These are phyloP conservation scores for Elongisporangium undulatum DNA, from an alignment of 352 stramenopile genomes.

Conservation along the genomic window DNA sequence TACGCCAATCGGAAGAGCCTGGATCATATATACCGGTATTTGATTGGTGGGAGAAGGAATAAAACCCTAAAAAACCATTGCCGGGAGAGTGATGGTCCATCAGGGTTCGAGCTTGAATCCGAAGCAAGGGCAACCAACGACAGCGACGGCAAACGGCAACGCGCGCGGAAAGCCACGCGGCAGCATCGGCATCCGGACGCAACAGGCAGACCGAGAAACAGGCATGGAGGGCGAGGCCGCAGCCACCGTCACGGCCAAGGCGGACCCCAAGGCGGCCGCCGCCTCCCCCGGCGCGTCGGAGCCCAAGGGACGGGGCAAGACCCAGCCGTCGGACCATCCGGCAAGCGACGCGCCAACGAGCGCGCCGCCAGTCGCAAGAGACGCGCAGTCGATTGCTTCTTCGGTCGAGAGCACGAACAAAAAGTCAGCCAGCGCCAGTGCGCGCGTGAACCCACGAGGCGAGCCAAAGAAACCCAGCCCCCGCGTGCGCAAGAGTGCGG, in stretches of 20 bases:
- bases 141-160: neutral
- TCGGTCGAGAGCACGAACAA: conserved; percentile 5
- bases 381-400: neutral
- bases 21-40: neutral
- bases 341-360: neutral
- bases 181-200: neutral
- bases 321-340: neutral
- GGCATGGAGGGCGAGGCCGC: neutral
- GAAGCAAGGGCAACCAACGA: neutral
- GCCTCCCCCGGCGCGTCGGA: neutral
- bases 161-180: neutral
- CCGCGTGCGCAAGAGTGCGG: conserved; percentile 9
- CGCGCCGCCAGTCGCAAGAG: neutral
- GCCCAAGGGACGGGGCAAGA: neutral
- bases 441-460: conserved; percentile 11
- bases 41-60: neutral
- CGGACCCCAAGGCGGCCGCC: neutral
- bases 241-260: neutral
- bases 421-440: conserved; percentile 8
- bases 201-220: neutral
- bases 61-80: neutral
- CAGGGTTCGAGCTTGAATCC: neutral
- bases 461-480: conserved; percentile 13
- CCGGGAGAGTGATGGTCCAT: neutral
- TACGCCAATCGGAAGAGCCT: neutral